Base-by-base conservation (phyloP, 208 protist species). In the Wallacemonas sp. region DNA sequence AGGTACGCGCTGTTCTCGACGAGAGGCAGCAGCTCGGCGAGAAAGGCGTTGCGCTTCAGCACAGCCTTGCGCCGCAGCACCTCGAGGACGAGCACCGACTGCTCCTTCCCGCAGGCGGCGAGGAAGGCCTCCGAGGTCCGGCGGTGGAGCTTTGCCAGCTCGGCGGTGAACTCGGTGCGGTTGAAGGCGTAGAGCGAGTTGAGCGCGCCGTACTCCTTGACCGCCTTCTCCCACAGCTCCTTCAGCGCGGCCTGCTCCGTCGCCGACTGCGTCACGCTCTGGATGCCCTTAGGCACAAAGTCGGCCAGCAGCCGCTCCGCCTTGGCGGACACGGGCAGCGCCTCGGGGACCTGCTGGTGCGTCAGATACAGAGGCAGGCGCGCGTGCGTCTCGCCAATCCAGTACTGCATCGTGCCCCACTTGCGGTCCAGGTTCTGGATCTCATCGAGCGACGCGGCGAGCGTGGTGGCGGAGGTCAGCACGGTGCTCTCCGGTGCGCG, bases 321-420 rank as follows among this genome's bases (percentile, higher is more conserved):
- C 29, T 68, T 66, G 11, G 87, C 50, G 20, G 87, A 92, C 23
- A 93, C 79, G 12, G 84, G 84, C 33, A 81, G 73, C 1, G 70
- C 74, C 14, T 88, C 62, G 4, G 39, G 32, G 11, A 92, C 70
- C 22, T 82, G 52, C 18, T 84, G 77, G 45, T 79, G 50, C 28
- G 74, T 52, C 26, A 95, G 62, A 59, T 82, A 93, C 32, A 89
- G 39, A 7, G 79, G 68, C 26, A 95, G 78, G 0, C 86, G 81
- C 1, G 87, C 85, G 67, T 82, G 32, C 33, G 61, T 44, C 22
- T 91, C 81, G 42, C 76, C 79, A 18, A 93, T 39, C 87, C 90
- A 95, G 62, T 92, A 88, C 62, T 79, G 65, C 78, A 95, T 70
- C 29, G 72, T 79, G 12, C 71, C 82, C 81, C 81, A 92, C 36